Evolutionary conservation across 257 asterid species (phyloP).

Genomic region (Salvia splendens): DNA sequence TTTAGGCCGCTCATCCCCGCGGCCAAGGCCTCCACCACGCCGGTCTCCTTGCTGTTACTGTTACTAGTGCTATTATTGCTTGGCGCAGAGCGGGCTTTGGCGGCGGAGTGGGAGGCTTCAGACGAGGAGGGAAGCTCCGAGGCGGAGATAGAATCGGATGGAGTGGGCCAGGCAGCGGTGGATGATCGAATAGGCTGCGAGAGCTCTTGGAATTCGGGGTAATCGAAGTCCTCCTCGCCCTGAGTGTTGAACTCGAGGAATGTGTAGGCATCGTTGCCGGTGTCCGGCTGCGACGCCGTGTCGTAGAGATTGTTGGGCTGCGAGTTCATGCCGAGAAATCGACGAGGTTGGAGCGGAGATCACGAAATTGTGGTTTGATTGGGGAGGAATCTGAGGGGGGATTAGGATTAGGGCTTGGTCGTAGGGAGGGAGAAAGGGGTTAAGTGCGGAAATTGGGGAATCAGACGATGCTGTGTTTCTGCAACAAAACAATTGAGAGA

Average conservation of each 20-base stretch:
- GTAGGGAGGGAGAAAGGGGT: conserved; percentile 34
- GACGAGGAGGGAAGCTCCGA: conserved; percentile 59
- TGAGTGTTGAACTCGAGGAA: conserved; percentile 91
- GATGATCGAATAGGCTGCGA: conserved; percentile 90
- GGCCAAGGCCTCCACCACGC: conserved; percentile 84
- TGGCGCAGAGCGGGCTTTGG: conserved; percentile 47
- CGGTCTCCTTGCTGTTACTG: conserved; percentile 55
- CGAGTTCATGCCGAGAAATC: conserved; percentile 56
- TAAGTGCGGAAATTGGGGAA: conserved; percentile 21
- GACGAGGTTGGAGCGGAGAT: conserved; percentile 25
- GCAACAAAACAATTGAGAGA: neutral
- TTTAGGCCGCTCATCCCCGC: conserved; percentile 93
- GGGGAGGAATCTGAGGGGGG: conserved; percentile 2
- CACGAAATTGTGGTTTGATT: conserved; percentile 24
- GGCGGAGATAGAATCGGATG: conserved; percentile 60
- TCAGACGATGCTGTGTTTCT: neutral
- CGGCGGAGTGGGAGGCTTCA: conserved; percentile 54
- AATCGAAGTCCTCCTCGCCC: conserved; percentile 86
- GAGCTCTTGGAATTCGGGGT: conserved; percentile 84
- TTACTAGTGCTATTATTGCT: conserved; percentile 33
- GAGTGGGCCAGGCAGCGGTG: conserved; percentile 74
- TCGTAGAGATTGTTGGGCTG: conserved; percentile 79
- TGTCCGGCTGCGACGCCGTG: conserved; percentile 97
- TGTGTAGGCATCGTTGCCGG: conserved; percentile 86
- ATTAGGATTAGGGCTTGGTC: conserved; percentile 57